Conservation (phyloP, 257 asterid species). For the Ophiorrhiza pumila region DNA sequence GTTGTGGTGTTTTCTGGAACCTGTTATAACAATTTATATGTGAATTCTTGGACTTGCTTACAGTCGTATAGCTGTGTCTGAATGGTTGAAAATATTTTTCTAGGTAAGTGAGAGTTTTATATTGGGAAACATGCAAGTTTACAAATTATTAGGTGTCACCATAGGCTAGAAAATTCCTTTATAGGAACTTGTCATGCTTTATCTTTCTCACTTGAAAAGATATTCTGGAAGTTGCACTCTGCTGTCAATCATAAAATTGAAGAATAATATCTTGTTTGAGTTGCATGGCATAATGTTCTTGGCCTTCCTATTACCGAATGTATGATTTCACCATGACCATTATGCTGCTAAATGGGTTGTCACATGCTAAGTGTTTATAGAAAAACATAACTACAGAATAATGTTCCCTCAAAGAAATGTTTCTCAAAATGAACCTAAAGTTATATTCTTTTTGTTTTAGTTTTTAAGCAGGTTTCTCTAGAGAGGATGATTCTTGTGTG, state of each 20-base stretch:
- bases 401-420: not conserved
- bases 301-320: not conserved
- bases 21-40: not conserved
- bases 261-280: not conserved
- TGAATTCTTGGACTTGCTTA: not conserved
- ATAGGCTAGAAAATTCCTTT: not conserved
- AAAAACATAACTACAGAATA: not conserved
- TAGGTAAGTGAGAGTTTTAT: not conserved
- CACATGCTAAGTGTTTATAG: too few species aligned
- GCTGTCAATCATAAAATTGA: not conserved
- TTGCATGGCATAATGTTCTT: not conserved
- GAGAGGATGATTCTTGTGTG: not conserved
- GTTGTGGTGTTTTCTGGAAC: not conserved
- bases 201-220: too few species aligned
- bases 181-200: not conserved
- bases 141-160: not conserved
- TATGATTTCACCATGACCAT: not conserved
- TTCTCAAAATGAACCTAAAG: not conserved
- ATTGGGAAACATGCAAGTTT: too few species aligned
- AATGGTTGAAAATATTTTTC: not conserved
- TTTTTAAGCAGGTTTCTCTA: not conserved
- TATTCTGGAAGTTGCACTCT: not conserved
- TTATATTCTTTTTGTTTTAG: not conserved
- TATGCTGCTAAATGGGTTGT: not conserved
- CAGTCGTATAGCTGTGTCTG: not conserved